These are phyloP conservation scores for Monilinia fructicola DNA, from an alignment of 2,329 filamentous ascomycete species.

Conservation along the genomic window DNA sequence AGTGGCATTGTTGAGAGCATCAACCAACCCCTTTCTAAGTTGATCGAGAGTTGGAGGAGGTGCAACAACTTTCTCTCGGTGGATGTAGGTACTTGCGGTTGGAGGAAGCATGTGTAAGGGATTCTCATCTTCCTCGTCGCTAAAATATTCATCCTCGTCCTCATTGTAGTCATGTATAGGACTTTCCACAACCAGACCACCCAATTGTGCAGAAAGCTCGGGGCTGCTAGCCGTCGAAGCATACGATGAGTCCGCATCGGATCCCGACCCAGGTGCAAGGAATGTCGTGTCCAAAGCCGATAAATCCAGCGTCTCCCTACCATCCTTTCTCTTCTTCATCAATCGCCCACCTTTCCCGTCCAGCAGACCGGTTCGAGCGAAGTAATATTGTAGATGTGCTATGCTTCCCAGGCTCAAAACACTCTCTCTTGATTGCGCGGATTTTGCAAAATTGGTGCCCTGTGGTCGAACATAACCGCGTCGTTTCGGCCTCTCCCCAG, in stretches of 20 bases:
- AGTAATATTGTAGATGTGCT: slow-evolving; percentile 96
- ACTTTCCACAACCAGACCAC: slow-evolving; percentile 42
- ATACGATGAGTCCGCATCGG: slow-evolving; percentile 60
- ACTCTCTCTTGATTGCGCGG: slow-evolving; percentile 85
- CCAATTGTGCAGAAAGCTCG: slow-evolving; percentile 46
- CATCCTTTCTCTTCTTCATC: slow-evolving; percentile 64
- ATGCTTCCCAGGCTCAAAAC: slow-evolving; percentile 97
- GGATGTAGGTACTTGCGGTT: slow-evolving; percentile 92
- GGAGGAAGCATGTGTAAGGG: slow-evolving; percentile 81
- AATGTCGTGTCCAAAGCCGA: slow-evolving; percentile 51
- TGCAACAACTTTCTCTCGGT: slow-evolving; percentile 75
- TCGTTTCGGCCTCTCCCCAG: slow-evolving; percentile 43
- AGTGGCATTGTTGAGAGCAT: slow-evolving; percentile 66
- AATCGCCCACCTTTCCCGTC: slow-evolving; percentile 91
- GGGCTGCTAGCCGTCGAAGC: slow-evolving; percentile 60
- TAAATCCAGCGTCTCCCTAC: slow-evolving; percentile 54
- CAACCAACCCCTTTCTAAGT: slow-evolving; percentile 68
- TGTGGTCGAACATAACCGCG: slow-evolving; percentile 42
- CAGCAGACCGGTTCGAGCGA: slow-evolving; percentile 87
- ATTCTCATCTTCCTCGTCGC: slow-evolving; percentile 59
- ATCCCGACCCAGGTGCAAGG: slow-evolving; percentile 46
- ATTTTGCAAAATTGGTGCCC: slow-evolving; percentile 72
- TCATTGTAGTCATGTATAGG: slow-evolving; percentile 47
- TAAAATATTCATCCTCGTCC: slow-evolving; percentile 50
- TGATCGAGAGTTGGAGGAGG: slow-evolving; percentile 81